Conservation (phyloP, 2,329 filamentous ascomycete genomes). For the Proliferodiscus dingleyae region DNA sequence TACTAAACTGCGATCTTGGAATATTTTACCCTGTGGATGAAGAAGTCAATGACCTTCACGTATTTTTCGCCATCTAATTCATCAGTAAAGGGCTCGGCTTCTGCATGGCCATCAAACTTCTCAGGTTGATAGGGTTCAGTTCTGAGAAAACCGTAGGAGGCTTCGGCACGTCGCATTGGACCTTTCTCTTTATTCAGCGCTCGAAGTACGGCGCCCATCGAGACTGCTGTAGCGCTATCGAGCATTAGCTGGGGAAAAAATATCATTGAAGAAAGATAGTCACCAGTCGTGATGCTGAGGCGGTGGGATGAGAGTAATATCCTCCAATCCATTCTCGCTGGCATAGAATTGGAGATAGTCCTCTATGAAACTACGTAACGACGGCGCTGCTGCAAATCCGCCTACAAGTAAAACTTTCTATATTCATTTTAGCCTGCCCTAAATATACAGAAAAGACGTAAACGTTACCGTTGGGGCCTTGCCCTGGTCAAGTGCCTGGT, state of each 20-base stretch:
- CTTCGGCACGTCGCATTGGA: background rate
- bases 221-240: background rate
- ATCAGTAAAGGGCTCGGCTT: background rate
- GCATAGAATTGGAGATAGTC: constrained; percentile 3
- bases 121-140: background rate
- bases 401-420: constrained; percentile 25
- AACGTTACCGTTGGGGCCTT: constrained; percentile 12
- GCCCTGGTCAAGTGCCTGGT: constrained; percentile 2
- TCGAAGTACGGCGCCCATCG: constrained; percentile 1
- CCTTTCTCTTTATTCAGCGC: constrained; percentile 6
- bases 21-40: constrained; percentile 3
- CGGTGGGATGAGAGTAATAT: background rate
- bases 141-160: constrained; percentile 8
- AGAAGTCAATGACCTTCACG: constrained; percentile 7
- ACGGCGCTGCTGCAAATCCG: constrained; percentile 20
- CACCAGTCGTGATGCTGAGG: background rate
- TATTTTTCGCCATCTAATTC: constrained; percentile 2
- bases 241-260: background rate
- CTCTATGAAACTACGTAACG: constrained; percentile 11
- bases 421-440: background rate
- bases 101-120: background rate
- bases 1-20: background rate
- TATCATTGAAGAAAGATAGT: background rate
- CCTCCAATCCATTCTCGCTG: background rate
- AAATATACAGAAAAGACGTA: background rate